Evolutionary conservation across 2,329 filamentous ascomycete genomes (phyloP), one percentile per base, ranked within the genome.

Genomic region (Decorospora gaudefroyi): DNA sequence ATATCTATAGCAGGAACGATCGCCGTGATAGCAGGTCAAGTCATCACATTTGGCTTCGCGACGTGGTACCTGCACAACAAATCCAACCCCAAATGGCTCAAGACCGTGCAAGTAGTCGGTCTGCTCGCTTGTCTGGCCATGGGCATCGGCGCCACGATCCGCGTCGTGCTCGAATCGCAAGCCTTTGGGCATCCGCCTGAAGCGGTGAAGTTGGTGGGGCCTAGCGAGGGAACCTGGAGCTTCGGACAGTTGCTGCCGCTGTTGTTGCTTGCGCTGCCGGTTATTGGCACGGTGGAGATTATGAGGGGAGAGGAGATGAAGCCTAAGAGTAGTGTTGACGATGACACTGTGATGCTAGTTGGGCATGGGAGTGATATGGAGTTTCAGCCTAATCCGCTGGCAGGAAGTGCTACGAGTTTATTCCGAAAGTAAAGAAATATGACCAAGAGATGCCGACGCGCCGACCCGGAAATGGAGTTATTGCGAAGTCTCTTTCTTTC

Each of bases 31-130:
- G 78, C 72, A 0, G 79, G 76, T 3, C 84, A 86, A 57, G 73
- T 71, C 23, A 57, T 82, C 23, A 75, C 86, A 15, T 87, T 86
- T 54, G 69, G 67, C 1, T 67, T 84, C 1, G 78, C 79, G 0
- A 83, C 82, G 0, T 86, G 81, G 81, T 86, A 86, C 58, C 70
- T 87, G 25, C 83, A 87, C 59, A 76, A 73, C 48, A 75, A 78
- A 12, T 62, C 68, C 12, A 77, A 80, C 10, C 67, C 64, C 47
- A 71, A 69, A 18, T 84, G 80, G 69, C 78, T 83, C 60, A 79
- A 76, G 52, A 59, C 63, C 2, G 72, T 83, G 9, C 82, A 81
- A 66, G 65, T 77, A 2, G 69, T 74, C 0, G 80, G 83, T 0
- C 64, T 84, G 21, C 54, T 78, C 5, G 67, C 82, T n/a, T 57